Evolutionary conservation across 345 rosid species (phyloP), one percentile per base, ranked within the genome.

Genomic region (Populus alba): DNA sequence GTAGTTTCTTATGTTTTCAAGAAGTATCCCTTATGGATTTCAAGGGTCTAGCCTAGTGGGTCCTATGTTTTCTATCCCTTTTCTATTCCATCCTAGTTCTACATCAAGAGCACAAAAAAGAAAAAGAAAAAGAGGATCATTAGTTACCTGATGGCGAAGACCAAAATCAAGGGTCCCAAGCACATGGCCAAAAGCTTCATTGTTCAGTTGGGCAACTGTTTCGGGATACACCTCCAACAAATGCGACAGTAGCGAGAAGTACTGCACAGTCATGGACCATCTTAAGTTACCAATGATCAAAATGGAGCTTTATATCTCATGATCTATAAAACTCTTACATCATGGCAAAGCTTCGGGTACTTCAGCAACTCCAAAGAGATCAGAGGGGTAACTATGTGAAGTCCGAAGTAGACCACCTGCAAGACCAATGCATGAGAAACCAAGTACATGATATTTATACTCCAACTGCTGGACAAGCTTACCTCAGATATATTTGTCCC

Each of bases 141-240:
- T 43, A 43, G 75, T 75, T 86, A 96, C 99, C 99, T 94, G 98
- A 82, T 96, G 94, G 79, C 85, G 98, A 86, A 96, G 94, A 80
- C 98, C 99, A 72, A 90, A 90, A 74, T 92, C 96, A 15, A 94
- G 92, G 69, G 99, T 92, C 78, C 91, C 88, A 45, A 96, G 88
- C 25, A 96, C 88, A 83, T 92, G 97, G 72, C 80, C 82, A 83
- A 96, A 92, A 82, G 97, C 94, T 53, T 94, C 95, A 70, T 78
- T 79, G 69, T 87, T 88, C 80, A 94, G 86, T 75, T 87, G 94
- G 35, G 92, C 92, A 55, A 94, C 89, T 76, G 91, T 90, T 85
- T 94, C 98, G 5, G 99, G 99, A 81, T 96, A 96, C 23, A 96
- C 99, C 89, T 94, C 99, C 81, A 96, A 78, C 91, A 96, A 83